Evolutionary conservation across 441 rosid species (phyloP), one percentile per base, ranked within the genome.

Genomic region (Caryocar brasiliense): DNA sequence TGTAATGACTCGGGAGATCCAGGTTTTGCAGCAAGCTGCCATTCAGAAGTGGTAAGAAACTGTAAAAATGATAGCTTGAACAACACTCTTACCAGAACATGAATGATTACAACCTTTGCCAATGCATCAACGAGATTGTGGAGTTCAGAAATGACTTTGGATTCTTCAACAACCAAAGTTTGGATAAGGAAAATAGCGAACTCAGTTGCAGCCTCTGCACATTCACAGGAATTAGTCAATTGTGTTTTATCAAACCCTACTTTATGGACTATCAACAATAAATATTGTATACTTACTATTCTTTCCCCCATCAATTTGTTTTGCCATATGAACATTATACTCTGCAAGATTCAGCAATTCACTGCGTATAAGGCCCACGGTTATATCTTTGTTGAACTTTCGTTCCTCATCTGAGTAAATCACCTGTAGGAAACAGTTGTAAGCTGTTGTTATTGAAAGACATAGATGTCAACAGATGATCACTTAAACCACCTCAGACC

Each of bases 281-380:
- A 30, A 46, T 56, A 22, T 21, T 4, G 28, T 40, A 18, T 46
- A 72, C 95, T 20, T 84, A 93, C 99, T 93, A 60, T 88, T 81
- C 70, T 86, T 79, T 65, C 97, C 99, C 40, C 99, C 96, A 64
- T 93, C 99, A 46, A 88, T 83, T 64, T 76, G 90, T 70, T 93
- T 88, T 21, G 97, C 96, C 86, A 93, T 86, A 54, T 83, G 96
- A 52, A 81, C 83, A 62, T 88, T 88, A 76, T 93, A 93, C 67
- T 93, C 97, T 0, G 99, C 95, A 45, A 93, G 86, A 70, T 84
- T 88, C 46, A 93, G 83, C 62, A 93, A 74, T 81, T 82, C 97
- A 56, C 83, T 74, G 56, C 61, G 78, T 47, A 93, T 80, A 40
- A 93, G 97, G 58, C 88, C 92, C 9, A 93, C 49, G 7, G 95